Evolutionary conservation across 257 asterid genomes (phyloP).

Genomic region (Apocynum venetum): DNA sequence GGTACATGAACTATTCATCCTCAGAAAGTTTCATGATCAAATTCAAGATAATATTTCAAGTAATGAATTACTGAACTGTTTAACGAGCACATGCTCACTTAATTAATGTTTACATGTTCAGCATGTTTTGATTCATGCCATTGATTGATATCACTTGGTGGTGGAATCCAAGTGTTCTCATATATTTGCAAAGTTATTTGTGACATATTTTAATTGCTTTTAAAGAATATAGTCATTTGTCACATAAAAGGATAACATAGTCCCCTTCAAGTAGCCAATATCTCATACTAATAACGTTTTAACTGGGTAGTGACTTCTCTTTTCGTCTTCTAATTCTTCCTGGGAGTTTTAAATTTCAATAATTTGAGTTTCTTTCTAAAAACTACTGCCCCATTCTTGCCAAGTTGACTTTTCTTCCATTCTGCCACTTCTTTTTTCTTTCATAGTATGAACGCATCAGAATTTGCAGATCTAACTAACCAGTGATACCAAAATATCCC

Average conservation of each 20-base stretch:
- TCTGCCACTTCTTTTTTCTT: neutral
- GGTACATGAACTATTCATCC: neutral
- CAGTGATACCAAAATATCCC: neutral
- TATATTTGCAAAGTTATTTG: neutral
- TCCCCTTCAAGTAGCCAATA: neutral
- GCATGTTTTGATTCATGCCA: neutral
- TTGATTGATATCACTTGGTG: neutral
- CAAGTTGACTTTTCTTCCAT: neutral
- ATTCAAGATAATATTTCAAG: neutral
- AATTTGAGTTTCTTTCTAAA: neutral
- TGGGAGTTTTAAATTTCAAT: neutral
- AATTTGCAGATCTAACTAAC: conserved; percentile 2
- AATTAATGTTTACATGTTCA: too few species aligned
- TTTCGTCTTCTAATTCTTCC: neutral
- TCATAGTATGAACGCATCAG: conserved; percentile 12
- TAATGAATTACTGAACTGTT: neutral
- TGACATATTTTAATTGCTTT: neutral
- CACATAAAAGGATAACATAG: neutral
- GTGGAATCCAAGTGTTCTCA: conserved; percentile 1
- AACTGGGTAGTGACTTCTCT: neutral
- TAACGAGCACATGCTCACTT: too few species aligned
- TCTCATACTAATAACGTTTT: neutral
- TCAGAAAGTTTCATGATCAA: neutral
- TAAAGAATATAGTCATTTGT: neutral
- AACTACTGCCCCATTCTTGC: neutral